Evolutionary conservation across 2,329 filamentous ascomycete species (phyloP), one percentile per base, ranked within the genome.

Genomic region (Blumeria graminis): DNA sequence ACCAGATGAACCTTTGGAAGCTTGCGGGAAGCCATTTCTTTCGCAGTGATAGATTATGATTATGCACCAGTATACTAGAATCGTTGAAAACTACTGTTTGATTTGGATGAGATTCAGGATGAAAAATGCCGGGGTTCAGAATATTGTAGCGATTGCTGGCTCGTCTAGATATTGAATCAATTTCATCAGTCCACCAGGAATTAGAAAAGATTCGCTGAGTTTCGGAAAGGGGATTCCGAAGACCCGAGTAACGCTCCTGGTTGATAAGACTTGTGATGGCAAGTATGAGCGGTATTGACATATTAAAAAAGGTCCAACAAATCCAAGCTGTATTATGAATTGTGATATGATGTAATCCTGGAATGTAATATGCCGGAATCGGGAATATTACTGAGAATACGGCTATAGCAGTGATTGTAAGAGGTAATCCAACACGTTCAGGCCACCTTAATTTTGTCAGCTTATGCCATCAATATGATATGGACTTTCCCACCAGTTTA

Each of bases 1-100:
- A 83, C 80, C 80, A 84, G 6, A 84, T 68, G 59, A 84, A 84
- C 14, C 80, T 74, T 48, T 82, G 75, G 63, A 83, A 84, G 65
- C 78, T 81, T 8, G 78, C 77, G 3, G 79, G 78, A 28, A 82
- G 69, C 78, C 78, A 82, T 34, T 62, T 59, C 55, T 66, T 67
- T 35, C 62, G 61, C 55, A 67, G 55, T 7, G 59, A 56, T 14
- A 62, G 46, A 41, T 61, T 60, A 16, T 60, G 51, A 28, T 61
- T 59, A 3, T 57, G 60, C 9, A 36, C 10, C 13, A 34, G 18
- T 43, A 48, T 43, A 55, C 59, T 55, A 39, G 57, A 54, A 45
- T 59, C 56, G 13, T 65, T 62, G 18, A 62, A 58, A 18, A 61
- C 63, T 54, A 66, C 58, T 46, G 61, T 62, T 36, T 67, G 62